A percentile compares a stretch with the other conserved stretches of the same genome.
Conservation (phyloP, 495 filamentous ascomycete genomes). For the Talaromyces trachyspermus region DNA sequence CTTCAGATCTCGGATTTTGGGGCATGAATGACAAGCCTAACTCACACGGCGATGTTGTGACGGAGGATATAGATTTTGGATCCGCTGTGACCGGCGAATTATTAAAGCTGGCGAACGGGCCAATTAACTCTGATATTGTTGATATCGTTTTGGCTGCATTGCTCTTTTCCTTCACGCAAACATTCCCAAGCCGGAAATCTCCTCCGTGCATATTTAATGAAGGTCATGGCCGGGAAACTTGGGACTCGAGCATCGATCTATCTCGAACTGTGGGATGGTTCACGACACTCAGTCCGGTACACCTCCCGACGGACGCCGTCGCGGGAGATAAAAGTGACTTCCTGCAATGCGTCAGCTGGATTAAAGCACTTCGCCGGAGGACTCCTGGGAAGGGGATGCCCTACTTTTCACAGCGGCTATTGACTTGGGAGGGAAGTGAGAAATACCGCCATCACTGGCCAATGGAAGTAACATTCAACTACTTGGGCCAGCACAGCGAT, state of each 20-base stretch:
- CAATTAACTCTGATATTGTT: conserved; percentile 26
- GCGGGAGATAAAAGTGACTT: conserved; percentile 8
- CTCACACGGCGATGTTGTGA: conserved; percentile 23
- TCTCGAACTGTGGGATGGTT: conserved; percentile 47
- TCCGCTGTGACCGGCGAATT: conserved; percentile 20
- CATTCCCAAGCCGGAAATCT: conserved; percentile 31
- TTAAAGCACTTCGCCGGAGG: conserved; percentile 39
- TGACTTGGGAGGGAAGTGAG: conserved; percentile 36
- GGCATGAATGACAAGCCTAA: conserved; percentile 29
- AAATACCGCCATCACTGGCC: conserved; percentile 22
- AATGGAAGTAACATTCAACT: conserved; percentile 38
- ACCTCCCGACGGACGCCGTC: conserved; percentile 3
- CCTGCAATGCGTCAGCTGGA: conserved; percentile 9
- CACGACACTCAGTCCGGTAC: conserved; percentile 34
- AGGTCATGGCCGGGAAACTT: conserved; percentile 42
- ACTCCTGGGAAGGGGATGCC: conserved; percentile 43
- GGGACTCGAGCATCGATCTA: conserved; percentile 28
- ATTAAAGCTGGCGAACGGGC: conserved; percentile 16
- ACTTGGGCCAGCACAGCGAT: conserved; percentile 36
- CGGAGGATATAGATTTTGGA: conserved; percentile 23
- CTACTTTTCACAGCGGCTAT: conserved; percentile 43
- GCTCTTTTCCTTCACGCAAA: conserved; percentile 26
- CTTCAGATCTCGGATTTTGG: conserved; percentile 29
- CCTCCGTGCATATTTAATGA: conserved; percentile 40
- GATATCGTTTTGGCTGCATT: conserved; percentile 36